A percentile compares a stretch with the other conserved stretches of the same genome.
These are phyloP conservation scores for Venturia oleaginea DNA, from an alignment of 2,329 filamentous ascomycete genomes.

Conservation along the genomic window DNA sequence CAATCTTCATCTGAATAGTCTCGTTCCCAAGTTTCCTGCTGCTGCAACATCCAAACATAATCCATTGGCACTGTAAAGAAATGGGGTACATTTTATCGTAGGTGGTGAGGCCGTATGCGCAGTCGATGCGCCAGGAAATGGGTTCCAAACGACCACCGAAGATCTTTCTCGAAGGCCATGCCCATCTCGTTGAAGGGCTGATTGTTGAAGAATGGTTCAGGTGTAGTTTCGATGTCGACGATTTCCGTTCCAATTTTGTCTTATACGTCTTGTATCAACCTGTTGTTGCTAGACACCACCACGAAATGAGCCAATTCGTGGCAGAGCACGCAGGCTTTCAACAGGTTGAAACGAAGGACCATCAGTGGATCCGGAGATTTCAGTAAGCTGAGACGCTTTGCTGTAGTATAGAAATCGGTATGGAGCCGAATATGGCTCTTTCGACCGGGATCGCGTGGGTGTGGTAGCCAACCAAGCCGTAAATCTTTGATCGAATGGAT, in stretches of 20 bases:
- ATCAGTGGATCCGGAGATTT: conserved; percentile 30
- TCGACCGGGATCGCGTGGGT: conserved; percentile 27
- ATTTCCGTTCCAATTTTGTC: conserved; percentile 3
- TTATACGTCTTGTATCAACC: conserved; percentile 24
- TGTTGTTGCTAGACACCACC: conserved; percentile 29
- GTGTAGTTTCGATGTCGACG: conserved; percentile 18
- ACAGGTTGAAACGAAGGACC: conserved; percentile 33
- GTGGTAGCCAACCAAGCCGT: conserved; percentile 28
- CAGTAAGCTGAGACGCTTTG: conserved; percentile 28
- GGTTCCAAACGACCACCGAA: conserved; percentile 32
- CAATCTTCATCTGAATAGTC: conserved; percentile 20
- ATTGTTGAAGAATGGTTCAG: conserved; percentile 30
- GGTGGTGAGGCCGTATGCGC: conserved; percentile 28
- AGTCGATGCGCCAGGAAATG: conserved; percentile 30
- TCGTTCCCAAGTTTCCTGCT: conserved; percentile 29
- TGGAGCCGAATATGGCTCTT: conserved; percentile 30
- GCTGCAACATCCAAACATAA: conserved; percentile 29
- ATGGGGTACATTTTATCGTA: conserved; percentile 25
- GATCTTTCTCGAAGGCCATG: conserved; percentile 30
- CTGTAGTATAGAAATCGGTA: conserved; percentile 32
- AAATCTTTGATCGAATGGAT: conserved; percentile 31
- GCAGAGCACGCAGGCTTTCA: conserved; percentile 28
- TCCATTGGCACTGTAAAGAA: conserved; percentile 32
- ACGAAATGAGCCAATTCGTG: conserved; percentile 34
- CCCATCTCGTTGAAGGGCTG: conserved; percentile 33